These are phyloP conservation scores for Cladosporium sphaerospermum DNA, from an alignment of 2,329 filamentous ascomycete species.

Conservation along the genomic window DNA sequence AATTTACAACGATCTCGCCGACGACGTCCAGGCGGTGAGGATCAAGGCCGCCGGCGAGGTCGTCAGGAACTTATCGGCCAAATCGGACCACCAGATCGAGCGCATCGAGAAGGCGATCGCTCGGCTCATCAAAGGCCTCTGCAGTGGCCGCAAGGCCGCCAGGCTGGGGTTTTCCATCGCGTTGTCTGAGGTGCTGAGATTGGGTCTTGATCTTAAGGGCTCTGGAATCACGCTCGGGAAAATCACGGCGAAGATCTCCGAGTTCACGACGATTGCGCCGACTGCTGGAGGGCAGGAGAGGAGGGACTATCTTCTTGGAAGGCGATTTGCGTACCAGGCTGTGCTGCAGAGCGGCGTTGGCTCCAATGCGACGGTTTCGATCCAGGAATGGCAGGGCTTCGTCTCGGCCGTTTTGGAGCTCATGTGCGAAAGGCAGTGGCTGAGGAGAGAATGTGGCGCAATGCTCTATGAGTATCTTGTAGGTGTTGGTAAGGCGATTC, in stretches of 20 bases:
- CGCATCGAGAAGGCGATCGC: constrained; percentile 36
- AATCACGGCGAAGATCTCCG: constrained; percentile 47
- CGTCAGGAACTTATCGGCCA: constrained; percentile 35
- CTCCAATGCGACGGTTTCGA: constrained; percentile 51
- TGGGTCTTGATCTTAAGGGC: constrained; percentile 45
- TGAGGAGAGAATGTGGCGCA: constrained; percentile 81
- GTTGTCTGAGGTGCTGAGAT: constrained; percentile 69
- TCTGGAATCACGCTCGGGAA: constrained; percentile 29
- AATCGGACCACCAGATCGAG: constrained; percentile 32
- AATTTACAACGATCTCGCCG: constrained; percentile 42
- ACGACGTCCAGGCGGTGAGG: constrained; percentile 39
- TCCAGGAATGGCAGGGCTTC: constrained; percentile 57
- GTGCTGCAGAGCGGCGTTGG: constrained; percentile 74
- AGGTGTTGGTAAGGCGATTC: constrained; percentile 16
- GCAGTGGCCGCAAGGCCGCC: constrained; percentile 83
- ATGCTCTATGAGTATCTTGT: constrained; percentile 65
- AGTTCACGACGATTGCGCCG: constrained; percentile 46
- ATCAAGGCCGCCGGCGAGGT: constrained; percentile 41
- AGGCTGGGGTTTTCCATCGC: constrained; percentile 85
- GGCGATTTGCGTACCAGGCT: constrained; percentile 79
- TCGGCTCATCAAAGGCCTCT: constrained; percentile 73
- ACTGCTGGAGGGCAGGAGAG: constrained; percentile 65
- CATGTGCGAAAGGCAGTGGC: constrained; percentile 77
- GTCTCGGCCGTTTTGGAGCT: constrained; percentile 68
- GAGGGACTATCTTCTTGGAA: constrained; percentile 76